Percentiles rank a stretch among this genome's conserved stretches.
These are phyloP conservation scores for Populus hybrid DNA, from an alignment of 441 rosid species.

Conservation along the genomic window DNA sequence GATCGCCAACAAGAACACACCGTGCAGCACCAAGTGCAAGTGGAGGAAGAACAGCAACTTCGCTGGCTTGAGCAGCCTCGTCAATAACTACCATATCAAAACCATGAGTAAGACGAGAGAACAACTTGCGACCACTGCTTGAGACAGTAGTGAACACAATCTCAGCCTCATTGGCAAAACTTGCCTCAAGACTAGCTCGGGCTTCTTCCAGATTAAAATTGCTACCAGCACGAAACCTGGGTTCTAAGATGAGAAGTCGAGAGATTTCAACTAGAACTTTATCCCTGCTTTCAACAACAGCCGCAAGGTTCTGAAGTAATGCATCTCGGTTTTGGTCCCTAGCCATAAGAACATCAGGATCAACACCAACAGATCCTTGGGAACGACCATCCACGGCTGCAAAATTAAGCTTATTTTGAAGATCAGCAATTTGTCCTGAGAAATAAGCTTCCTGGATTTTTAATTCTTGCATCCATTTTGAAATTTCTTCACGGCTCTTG, in stretches of 20 bases:
- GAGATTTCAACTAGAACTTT: constrained; percentile 96
- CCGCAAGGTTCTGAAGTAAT: constrained; percentile 87
- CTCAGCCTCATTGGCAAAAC: constrained; percentile 99
- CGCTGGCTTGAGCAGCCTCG: constrained; percentile 99
- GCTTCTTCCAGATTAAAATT: constrained; percentile 96
- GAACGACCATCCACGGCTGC: constrained; percentile 77
- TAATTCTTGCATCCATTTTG: constrained; percentile 81
- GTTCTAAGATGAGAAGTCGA: constrained; percentile 86
- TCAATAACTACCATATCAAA: constrained; percentile 99
- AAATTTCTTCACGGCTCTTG: constrained; percentile 81
- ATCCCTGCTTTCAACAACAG: constrained; percentile 91
- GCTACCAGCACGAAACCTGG: constrained; percentile 68
- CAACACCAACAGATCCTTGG: constrained; percentile 98
- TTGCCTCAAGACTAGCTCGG: constrained; percentile 94
- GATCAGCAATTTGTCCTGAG: constrained; percentile 74
- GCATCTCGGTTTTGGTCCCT: constrained; percentile 90
- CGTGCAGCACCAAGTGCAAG: constrained; percentile 98
- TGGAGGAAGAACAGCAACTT: constrained; percentile 96
- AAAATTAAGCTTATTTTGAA: constrained; percentile 72
- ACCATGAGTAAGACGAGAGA: constrained; percentile 96
- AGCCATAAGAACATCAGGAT: constrained; percentile 87
- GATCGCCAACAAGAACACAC: constrained; percentile 99
- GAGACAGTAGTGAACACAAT: constrained; percentile 99
- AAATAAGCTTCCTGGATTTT: constrained; percentile 74
- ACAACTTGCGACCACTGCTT: constrained; percentile 96